A percentile compares a stretch with the other conserved stretches of the same genome.
These are phyloP conservation scores for Fusarium pseudonygamai DNA, from an alignment of 2,329 filamentous ascomycete genomes.

Conservation along the genomic window DNA sequence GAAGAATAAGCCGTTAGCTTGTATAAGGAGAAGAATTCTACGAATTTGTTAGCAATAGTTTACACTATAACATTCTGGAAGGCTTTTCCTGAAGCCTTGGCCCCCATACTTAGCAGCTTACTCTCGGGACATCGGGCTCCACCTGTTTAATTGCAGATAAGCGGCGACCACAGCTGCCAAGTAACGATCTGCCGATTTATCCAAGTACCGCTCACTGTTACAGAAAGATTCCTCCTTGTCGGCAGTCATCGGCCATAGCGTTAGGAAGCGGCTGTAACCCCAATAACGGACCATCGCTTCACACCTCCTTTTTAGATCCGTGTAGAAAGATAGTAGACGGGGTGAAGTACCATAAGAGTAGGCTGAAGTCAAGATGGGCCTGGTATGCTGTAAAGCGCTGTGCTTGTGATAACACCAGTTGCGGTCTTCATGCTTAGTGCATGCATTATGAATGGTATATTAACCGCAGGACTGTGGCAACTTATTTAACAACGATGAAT, in stretches of 20 bases:
- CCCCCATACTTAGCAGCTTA: background rate
- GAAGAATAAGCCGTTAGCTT: accelerated
- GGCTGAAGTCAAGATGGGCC: too few species aligned
- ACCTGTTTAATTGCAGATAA: constrained; percentile 3
- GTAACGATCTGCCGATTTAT: background rate
- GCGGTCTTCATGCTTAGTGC: too few species aligned
- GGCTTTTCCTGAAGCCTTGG: background rate
- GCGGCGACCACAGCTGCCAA: constrained; percentile 1
- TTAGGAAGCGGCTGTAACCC: background rate
- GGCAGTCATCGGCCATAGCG: background rate
- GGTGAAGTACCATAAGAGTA: too few species aligned
- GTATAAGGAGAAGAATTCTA: accelerated
- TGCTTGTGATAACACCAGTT: too few species aligned
- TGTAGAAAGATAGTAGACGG: too few species aligned
- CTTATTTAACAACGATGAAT: background rate
- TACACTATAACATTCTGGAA: background rate
- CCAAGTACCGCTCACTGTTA: background rate
- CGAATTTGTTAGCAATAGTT: accelerated
- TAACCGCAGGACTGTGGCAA: too few species aligned
- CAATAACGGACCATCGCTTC: background rate
- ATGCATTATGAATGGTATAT: too few species aligned
- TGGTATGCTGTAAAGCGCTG: too few species aligned
- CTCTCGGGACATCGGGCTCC: background rate
- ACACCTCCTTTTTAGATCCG: too few species aligned
- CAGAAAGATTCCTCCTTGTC: accelerated